Percentiles rank a stretch among this genome's conserved stretches.
phyloP scores from a whole-genome alignment of 2,329 filamentous ascomycete genomes.

The Aureobasidium sp. region DNA sequence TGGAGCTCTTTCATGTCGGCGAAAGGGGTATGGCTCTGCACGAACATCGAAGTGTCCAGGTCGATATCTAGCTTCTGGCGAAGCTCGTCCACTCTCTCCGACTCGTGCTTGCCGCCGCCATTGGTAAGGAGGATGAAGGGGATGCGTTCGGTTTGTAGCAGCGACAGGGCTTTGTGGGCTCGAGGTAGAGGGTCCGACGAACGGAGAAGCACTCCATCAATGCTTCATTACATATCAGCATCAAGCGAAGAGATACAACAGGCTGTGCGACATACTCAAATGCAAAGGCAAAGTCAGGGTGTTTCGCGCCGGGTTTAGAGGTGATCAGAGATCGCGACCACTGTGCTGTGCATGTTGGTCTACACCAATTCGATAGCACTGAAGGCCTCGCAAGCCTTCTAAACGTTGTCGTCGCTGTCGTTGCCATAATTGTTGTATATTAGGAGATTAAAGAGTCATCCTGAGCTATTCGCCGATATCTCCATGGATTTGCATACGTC shows the following conservation, averaged over 20 bases:
- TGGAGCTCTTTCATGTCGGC: conserved; percentile 58
- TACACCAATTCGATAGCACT: background rate
- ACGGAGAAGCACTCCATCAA: conserved; percentile 92
- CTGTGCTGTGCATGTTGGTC: background rate
- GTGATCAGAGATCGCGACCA: conserved; percentile 4
- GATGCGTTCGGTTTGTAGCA: conserved; percentile 66
- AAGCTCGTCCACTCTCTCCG: conserved; percentile 63
- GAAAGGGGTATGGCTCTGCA: conserved; percentile 90
- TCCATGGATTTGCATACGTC: background rate
- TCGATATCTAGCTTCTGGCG: conserved; percentile 57
- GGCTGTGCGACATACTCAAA: conserved; percentile 42
- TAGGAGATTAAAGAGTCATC: background rate
- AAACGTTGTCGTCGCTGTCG: background rate
- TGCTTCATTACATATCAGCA: conserved; percentile 42
- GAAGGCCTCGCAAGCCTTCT: conserved; percentile 1
- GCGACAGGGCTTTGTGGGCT: conserved; percentile 64
- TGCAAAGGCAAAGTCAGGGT: conserved; percentile 48
- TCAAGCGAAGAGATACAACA: background rate
- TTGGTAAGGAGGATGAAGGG: conserved; percentile 96
- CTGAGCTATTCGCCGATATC: background rate
- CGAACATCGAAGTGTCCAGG: conserved; percentile 62
- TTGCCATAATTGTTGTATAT: background rate
- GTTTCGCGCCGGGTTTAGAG: background rate
- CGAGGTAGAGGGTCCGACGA: conserved; percentile 71
- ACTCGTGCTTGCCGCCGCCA: conserved; percentile 80